Conservation (phyloP, 257 asterid species). For the Dorcoceras hygrometricum region DNA sequence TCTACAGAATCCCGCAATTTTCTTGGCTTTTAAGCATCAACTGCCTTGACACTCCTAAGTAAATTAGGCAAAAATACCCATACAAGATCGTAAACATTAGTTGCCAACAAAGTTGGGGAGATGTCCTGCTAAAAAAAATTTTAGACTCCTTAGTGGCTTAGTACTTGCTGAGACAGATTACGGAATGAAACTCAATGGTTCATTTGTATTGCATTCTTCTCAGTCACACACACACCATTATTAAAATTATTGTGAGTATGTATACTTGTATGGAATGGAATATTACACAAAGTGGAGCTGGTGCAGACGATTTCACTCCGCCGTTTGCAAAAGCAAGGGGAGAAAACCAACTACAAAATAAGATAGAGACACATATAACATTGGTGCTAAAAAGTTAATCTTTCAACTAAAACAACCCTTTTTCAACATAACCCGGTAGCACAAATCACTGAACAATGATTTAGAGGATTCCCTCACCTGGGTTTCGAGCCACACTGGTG, state of each 20-base stretch:
- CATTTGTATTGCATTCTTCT: too few species aligned
- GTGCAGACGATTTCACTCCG: too few species aligned
- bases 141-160: too few species aligned
- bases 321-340: too few species aligned
- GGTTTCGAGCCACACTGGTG: slow-evolving; percentile 15
- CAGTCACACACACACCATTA: too few species aligned
- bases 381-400: not conserved
- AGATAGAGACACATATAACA: not conserved
- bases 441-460: not conserved
- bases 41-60: not conserved
- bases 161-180: too few species aligned
- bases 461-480: slow-evolving; percentile 23
- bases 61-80: not conserved
- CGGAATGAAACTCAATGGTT: too few species aligned
- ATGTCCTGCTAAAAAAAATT: not conserved
- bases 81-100: not conserved
- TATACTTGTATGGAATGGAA: too few species aligned
- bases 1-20: not conserved
- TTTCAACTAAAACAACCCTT: slow-evolving; percentile 3
- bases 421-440: too few species aligned
- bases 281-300: too few species aligned
- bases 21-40: not conserved
- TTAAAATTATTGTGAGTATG: too few species aligned
- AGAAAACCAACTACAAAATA: not conserved
- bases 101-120: not conserved